Base-by-base conservation (phyloP, 2,329 filamentous ascomycete species). In the Xylaria polymorpha region DNA sequence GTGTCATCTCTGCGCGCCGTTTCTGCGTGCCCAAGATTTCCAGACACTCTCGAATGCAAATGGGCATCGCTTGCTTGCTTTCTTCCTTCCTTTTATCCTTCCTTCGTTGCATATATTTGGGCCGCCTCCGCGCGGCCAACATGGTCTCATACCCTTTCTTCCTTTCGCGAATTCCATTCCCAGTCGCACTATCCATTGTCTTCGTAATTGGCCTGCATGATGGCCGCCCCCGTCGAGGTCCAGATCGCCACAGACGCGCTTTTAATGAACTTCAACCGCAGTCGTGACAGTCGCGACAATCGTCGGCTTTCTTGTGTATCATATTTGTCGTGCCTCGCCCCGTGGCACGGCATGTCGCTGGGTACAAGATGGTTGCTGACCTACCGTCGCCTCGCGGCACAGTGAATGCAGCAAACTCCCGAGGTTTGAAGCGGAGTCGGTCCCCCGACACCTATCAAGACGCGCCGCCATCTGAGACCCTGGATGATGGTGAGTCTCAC, bases 341-440 rank as follows among this genome's bases (percentile, higher is more conserved):
- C 66, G 69, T 72, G 60, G 61, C 70, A 69, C 71, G 60, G 50
- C 70, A 71, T 70, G 61, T 72, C 67, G 63, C 69, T 66, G 61
- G 69, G 64, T 73, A 69, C 69, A 66, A 66, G 67, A 65, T 67
- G 63, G 69, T 74, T 72, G 64, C 76, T 77, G 66, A 77, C 64
- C 68, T 69, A 46, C 62, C 63, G 60, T 53, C 46, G 39, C 72
- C 64, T 76, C 58, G 74, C 74, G 73, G 66, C 67, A 82, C 77
- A 86, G 88, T 82, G 80, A 82, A 82, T 75, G 84, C 81, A 71
- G 66, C 68, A 85, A 83, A 79, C 81, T 77, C 90, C 73, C 90
- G 92, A 80, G 92, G 92, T 75, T 83, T 91, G 76, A 97, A 97
- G 85, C 88, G 93, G 81, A 92, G 89, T 85, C 90, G 92, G 73